A percentile compares a stretch with the other conserved stretches of the same genome.
These are phyloP conservation scores for Dothistroma septosporum DNA, from an alignment of 2,329 filamentous ascomycete species.

Conservation along the genomic window DNA sequence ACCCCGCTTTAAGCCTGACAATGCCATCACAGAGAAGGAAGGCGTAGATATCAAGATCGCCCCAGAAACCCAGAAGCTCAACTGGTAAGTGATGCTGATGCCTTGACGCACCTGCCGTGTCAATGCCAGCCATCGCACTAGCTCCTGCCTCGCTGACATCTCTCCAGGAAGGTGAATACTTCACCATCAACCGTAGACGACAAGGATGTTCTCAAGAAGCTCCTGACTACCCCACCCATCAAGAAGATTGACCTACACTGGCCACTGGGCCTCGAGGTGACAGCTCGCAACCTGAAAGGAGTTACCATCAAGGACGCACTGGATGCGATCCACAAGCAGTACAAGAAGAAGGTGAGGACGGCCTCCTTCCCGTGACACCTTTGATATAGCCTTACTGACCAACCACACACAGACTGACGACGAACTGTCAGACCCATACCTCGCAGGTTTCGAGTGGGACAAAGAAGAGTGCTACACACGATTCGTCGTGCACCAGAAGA, in stretches of 20 bases:
- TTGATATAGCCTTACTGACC: neutral
- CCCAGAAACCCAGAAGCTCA: slow-evolving; percentile 78
- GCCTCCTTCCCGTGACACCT: neutral
- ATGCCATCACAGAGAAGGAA: slow-evolving; percentile 59
- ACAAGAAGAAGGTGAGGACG: slow-evolving; percentile 81
- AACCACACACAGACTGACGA: slow-evolving; percentile 67
- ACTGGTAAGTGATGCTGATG: slow-evolving; percentile 63
- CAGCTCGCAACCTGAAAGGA: slow-evolving; percentile 84
- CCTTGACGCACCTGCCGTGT: neutral
- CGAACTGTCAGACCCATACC: slow-evolving; percentile 80
- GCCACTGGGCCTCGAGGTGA: slow-evolving; percentile 80
- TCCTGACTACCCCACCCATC: slow-evolving; percentile 73
- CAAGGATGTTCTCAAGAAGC: slow-evolving; percentile 75
- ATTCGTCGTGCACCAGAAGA: slow-evolving; percentile 80
- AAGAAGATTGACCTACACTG: slow-evolving; percentile 95
- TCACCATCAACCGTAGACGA: slow-evolving; percentile 76
- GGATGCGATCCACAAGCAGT: slow-evolving; percentile 92
- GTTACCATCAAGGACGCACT: slow-evolving; percentile 96
- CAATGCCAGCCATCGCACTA: neutral
- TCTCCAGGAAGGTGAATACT: slow-evolving; percentile 83
- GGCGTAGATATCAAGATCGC: slow-evolving; percentile 68
- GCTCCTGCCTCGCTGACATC: slow-evolving; percentile 2
- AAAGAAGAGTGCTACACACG: slow-evolving; percentile 85
- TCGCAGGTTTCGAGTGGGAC: slow-evolving; percentile 95
- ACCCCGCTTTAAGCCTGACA: slow-evolving; percentile 8